A percentile compares a stretch with the other conserved stretches of the same genome.
phyloP scores from a whole-genome alignment of 257 asterid genomes.

The Voacanga thouarsii region DNA sequence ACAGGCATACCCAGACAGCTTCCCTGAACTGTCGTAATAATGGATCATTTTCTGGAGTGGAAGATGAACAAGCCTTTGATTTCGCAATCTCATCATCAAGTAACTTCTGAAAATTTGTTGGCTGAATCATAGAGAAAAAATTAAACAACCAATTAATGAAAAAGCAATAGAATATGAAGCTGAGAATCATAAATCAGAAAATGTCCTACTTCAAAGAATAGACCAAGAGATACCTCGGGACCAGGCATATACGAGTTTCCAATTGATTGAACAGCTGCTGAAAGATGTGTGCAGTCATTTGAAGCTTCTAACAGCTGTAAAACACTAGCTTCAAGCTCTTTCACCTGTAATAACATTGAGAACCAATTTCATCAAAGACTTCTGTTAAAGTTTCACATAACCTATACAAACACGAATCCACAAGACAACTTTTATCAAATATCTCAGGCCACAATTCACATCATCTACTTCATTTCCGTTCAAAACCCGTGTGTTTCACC shows the following conservation, averaged over 20 bases:
- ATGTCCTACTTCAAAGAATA: neutral
- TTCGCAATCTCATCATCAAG: conserved; percentile 57
- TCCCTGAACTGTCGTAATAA: conserved; percentile 75
- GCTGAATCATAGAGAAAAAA: conserved; percentile 42
- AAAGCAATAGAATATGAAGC: neutral
- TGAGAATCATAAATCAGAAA: neutral
- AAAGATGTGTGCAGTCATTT: conserved; percentile 65
- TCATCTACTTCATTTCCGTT: neutral
- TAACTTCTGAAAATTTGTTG: conserved; percentile 65
- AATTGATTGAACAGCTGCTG: conserved; percentile 56
- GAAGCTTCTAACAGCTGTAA: conserved; percentile 56
- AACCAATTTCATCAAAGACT: conserved; percentile 3
- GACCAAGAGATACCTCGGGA: conserved; percentile 45
- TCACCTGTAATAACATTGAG: conserved; percentile 50
- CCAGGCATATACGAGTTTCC: conserved; percentile 58
- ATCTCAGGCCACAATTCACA: neutral
- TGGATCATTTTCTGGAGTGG: conserved; percentile 43
- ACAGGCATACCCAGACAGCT: conserved; percentile 75
- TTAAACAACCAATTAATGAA: conserved; percentile 2
- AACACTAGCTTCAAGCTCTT: conserved; percentile 70
- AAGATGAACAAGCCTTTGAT: conserved; percentile 40
- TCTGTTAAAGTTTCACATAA: neutral
- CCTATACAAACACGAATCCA: neutral
- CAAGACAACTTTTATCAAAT: neutral
- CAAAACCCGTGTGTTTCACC: neutral